A percentile compares a stretch with the other conserved stretches of the same genome.
Evolutionary conservation across 2,329 filamentous ascomycete genomes (phyloP).

Genomic region (Xylariaceae sp.): DNA sequence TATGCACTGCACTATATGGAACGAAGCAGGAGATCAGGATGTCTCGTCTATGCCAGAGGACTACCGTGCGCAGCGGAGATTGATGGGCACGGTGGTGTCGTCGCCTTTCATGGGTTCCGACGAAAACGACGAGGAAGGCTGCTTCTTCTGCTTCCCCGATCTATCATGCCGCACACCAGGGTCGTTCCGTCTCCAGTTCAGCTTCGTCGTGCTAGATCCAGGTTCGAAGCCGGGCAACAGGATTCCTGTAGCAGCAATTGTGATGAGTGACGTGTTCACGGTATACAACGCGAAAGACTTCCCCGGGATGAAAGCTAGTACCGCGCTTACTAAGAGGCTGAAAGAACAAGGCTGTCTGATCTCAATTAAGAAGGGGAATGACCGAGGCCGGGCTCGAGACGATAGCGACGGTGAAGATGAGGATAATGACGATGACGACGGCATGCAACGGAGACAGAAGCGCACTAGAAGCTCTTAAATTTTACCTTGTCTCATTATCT

Average conservation of each 20-base stretch:
- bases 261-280: constrained; percentile 67
- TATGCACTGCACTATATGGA: constrained; percentile 73
- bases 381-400: constrained; percentile 47
- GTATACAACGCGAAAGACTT: constrained; percentile 86
- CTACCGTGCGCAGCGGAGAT: constrained; percentile 65
- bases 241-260: constrained; percentile 48
- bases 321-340: constrained; percentile 65
- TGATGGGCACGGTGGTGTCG: constrained; percentile 77
- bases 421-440: constrained; percentile 31
- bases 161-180: constrained; percentile 75
- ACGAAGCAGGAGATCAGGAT: constrained; percentile 63
- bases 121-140: constrained; percentile 68
- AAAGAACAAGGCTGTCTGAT: constrained; percentile 80
- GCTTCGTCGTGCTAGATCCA: constrained; percentile 68
- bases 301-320: constrained; percentile 77
- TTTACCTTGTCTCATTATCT: background rate
- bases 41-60: constrained; percentile 69
- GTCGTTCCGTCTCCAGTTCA: constrained; percentile 70
- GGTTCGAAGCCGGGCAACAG: constrained; percentile 49
- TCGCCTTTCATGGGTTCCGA: constrained; percentile 74
- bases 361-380: constrained; percentile 81
- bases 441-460: constrained; percentile 21
- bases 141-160: constrained; percentile 84
- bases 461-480: constrained; percentile 25
- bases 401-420: constrained; percentile 46